Percentiles rank a stretch among this genome's conserved stretches.
phyloP scores from a whole-genome alignment of 768 basidiomycete species.

The Leccinum aurantiacum region DNA sequence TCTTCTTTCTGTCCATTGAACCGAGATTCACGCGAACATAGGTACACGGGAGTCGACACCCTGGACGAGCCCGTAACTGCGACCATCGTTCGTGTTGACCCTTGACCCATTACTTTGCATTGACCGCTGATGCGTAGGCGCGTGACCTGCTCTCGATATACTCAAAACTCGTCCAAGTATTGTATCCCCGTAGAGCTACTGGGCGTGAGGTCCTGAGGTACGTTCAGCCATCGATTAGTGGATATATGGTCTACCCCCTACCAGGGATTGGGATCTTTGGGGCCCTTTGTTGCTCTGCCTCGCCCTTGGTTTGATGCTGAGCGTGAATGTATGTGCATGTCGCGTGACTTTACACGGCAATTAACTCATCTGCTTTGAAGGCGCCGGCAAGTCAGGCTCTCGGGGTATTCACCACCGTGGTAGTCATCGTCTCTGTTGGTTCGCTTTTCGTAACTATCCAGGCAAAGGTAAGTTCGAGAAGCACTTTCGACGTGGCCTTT shows the following conservation, averaged over 20 bases:
- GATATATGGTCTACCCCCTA: conserved; percentile 3
- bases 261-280: conserved; percentile 98
- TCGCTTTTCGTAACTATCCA: conserved; percentile 93
- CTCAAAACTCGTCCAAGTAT: conserved; percentile 87
- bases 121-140: conserved; percentile 47
- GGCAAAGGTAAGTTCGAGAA: conserved; percentile 66
- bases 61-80: conserved; percentile 88
- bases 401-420: conserved; percentile 90
- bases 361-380: conserved; percentile 39
- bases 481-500: neutral
- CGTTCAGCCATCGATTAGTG: conserved; percentile 13
- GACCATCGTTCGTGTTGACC: conserved; percentile 71
- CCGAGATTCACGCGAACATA: neutral
- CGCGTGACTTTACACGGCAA: neutral
- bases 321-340: conserved; percentile 62
- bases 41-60: conserved; percentile 83
- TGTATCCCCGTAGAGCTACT: conserved; percentile 77
- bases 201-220: conserved; percentile 83
- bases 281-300: conserved; percentile 87
- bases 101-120: conserved; percentile 3
- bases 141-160: conserved; percentile 91
- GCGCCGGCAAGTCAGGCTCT: conserved; percentile 82
- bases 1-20: too few relatives aligned
- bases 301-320: conserved; percentile 78
- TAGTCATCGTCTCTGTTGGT: conserved; percentile 89